These are phyloP conservation scores for Elsinoe fawcettii DNA, from an alignment of 2,329 filamentous ascomycete genomes.

Conservation along the genomic window DNA sequence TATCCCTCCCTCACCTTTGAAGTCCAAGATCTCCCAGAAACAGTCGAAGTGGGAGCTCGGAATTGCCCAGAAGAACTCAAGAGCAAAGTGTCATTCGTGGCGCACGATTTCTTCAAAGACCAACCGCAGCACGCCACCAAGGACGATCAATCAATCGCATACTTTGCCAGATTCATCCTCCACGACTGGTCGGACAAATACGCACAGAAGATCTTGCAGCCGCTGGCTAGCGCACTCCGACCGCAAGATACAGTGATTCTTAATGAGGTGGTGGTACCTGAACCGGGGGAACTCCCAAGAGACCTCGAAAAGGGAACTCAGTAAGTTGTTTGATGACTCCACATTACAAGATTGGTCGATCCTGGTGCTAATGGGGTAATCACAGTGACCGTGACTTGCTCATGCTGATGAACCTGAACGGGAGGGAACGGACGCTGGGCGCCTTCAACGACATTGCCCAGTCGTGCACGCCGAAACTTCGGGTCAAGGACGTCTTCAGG, in stretches of 20 bases:
- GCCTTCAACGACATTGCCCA: constrained; percentile 19
- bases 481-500: constrained; percentile 16
- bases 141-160: constrained; percentile 20
- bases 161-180: constrained; percentile 21
- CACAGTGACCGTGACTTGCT: constrained; percentile 21
- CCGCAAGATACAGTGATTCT: constrained; percentile 21
- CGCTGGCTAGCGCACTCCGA: constrained; percentile 18
- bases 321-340: constrained; percentile 17
- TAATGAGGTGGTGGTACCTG: constrained; percentile 22
- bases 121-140: constrained; percentile 26
- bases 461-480: constrained; percentile 20
- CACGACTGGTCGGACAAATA: constrained; percentile 24
- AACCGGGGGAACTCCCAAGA: constrained; percentile 18
- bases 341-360: background rate
- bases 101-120: constrained; percentile 25
- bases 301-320: constrained; percentile 21
- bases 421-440: constrained; percentile 20
- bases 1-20: constrained; percentile 20
- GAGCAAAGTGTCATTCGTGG: constrained; percentile 19
- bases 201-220: constrained; percentile 20
- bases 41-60: constrained; percentile 21
- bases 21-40: constrained; percentile 23
- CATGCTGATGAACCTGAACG: constrained; percentile 24
- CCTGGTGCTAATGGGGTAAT: background rate
- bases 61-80: constrained; percentile 18